Conservation (phyloP, 2,329 filamentous ascomycete species). For the Ceratocystis destructans region DNA sequence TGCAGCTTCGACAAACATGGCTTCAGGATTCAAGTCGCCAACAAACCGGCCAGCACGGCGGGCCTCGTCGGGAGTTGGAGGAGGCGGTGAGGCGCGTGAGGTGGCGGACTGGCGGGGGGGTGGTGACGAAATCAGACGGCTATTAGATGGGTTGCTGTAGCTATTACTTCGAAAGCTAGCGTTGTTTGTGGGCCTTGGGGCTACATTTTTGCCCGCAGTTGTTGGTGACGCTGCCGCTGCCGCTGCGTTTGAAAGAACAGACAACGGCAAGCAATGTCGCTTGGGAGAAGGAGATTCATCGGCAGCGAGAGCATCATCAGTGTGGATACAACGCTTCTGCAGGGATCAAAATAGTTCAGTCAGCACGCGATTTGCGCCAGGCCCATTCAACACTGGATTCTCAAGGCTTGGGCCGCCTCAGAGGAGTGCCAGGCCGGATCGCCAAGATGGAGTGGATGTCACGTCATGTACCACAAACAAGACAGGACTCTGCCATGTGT, state of each 20-base stretch:
- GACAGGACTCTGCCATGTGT: not conserved
- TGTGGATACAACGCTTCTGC: conserved; percentile 34
- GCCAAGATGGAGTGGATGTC: not conserved
- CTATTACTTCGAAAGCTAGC: not conserved
- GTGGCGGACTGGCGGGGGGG: not conserved
- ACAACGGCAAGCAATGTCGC: conserved; percentile 10
- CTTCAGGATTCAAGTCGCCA: conserved; percentile 46
- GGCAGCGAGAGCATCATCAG: conserved; percentile 6
- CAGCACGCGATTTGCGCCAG: not conserved
- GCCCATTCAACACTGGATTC: not conserved
- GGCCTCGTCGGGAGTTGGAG: not conserved
- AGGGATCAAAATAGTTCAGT: conserved; percentile 2
- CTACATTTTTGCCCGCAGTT: not conserved
- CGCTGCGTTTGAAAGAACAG: conserved; percentile 8
- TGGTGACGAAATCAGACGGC: not conserved
- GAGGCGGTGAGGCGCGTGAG: conserved; percentile 1
- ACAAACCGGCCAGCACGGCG: conserved; percentile 35
- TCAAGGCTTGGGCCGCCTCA: not conserved
- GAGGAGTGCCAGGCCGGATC: not conserved
- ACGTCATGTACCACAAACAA: not conserved
- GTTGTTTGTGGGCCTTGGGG: not conserved
- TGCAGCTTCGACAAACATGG: conserved; percentile 44
- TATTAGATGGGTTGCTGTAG: not conserved
- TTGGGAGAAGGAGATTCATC: conserved; percentile 11
- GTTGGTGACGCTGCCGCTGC: not conserved